Conservation (phyloP, 2,329 filamentous ascomycete genomes). For the Trichoderma pleuroti region DNA sequence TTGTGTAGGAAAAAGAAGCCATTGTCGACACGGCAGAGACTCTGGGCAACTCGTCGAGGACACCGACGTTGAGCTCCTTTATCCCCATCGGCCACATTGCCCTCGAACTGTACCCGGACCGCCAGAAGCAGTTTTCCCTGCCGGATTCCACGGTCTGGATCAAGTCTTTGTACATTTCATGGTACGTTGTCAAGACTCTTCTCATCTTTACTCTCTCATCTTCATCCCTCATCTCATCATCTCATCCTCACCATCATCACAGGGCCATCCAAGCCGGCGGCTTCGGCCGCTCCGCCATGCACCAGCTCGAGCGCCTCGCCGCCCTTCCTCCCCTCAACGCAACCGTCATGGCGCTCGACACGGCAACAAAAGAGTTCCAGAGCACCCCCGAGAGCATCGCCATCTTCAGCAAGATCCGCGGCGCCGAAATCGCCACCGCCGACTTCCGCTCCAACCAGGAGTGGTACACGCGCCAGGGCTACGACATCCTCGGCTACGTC, state of each 20-base stretch:
- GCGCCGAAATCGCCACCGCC: constrained; percentile 25
- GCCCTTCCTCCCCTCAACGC: constrained; percentile 31
- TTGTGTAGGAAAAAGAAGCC: constrained; percentile 29
- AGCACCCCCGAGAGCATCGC: constrained; percentile 25
- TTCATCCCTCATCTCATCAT: neutral
- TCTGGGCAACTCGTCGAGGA: constrained; percentile 28
- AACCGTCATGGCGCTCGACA: constrained; percentile 37
- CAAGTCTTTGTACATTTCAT: constrained; percentile 41
- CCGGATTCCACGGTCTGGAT: constrained; percentile 37
- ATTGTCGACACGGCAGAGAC: constrained; percentile 36
- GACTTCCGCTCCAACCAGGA: constrained; percentile 30
- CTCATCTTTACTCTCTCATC: neutral
- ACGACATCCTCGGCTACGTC: constrained; percentile 21
- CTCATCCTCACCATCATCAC: neutral
- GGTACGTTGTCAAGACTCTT: constrained; percentile 17
- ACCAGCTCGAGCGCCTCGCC: constrained; percentile 32
- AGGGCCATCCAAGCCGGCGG: constrained; percentile 36
- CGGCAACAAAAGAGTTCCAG: constrained; percentile 30
- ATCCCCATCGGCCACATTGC: constrained; percentile 41
- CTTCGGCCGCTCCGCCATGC: constrained; percentile 37
- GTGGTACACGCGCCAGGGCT: constrained; percentile 32
- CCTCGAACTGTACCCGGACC: constrained; percentile 33
- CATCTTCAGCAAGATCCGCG: constrained; percentile 28
- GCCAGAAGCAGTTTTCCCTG: constrained; percentile 32
- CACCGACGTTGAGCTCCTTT: constrained; percentile 32